A percentile compares a stretch with the other conserved stretches of the same genome.
phyloP scores from a whole-genome alignment of 257 asterid species.

The Solanum peruvianum region DNA sequence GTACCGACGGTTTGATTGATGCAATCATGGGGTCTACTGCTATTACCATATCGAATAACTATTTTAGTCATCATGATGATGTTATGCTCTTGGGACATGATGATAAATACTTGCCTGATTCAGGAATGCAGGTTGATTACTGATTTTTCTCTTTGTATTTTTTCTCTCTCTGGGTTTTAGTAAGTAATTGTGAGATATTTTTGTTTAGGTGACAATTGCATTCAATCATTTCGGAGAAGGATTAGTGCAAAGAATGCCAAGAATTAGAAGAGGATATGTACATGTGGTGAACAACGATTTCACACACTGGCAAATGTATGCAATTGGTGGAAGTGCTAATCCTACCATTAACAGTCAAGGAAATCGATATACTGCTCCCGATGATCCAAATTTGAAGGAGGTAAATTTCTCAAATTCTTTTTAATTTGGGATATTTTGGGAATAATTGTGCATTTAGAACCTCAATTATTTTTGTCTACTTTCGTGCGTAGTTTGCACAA shows the following conservation, averaged over 20 bases:
- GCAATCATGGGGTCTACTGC: slow-evolving; percentile 12
- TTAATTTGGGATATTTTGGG: background rate
- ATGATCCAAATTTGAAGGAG: slow-evolving; percentile 5
- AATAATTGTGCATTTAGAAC: too few species aligned
- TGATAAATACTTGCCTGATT: slow-evolving; percentile 1
- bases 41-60: slow-evolving; percentile 10
- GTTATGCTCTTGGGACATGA: slow-evolving; percentile 14
- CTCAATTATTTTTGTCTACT: too few species aligned
- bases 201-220: slow-evolving; percentile 8
- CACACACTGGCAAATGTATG: slow-evolving; percentile 10
- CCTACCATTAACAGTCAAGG: slow-evolving; percentile 12
- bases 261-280: slow-evolving; percentile 4
- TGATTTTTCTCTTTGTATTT: background rate
- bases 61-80: slow-evolving; percentile 8
- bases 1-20: slow-evolving; percentile 13
- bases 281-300: slow-evolving; percentile 10
- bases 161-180: background rate
- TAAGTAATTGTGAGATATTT: background rate
- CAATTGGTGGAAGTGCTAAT: slow-evolving; percentile 7
- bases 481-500: background rate
- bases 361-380: slow-evolving; percentile 8
- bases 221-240: slow-evolving; percentile 10
- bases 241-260: slow-evolving; percentile 8
- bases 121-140: slow-evolving; percentile 4
- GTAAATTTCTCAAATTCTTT: background rate